Conservation (phyloP, 2,329 filamentous ascomycete species). For the Tolypocladium sp. region DNA sequence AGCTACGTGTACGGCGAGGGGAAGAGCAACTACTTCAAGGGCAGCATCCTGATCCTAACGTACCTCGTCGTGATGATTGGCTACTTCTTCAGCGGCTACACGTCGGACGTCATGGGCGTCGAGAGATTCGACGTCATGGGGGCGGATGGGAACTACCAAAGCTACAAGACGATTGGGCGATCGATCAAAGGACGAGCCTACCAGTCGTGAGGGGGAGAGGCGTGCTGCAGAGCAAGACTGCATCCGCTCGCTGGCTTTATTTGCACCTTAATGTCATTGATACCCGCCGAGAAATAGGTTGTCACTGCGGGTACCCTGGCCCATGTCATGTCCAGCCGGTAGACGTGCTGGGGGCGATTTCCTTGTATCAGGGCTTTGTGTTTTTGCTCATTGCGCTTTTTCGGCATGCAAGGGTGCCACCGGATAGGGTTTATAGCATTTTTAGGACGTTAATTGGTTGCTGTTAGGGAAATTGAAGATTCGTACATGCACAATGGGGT, state of each 20-base stretch:
- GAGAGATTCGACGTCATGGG: slow-evolving; percentile 47
- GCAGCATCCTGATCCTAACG: slow-evolving; percentile 84
- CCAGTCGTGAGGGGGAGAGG: slow-evolving; percentile 1
- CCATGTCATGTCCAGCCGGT: no score
- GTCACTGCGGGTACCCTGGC: neutral
- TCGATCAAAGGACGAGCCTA: slow-evolving; percentile 23
- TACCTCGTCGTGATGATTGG: slow-evolving; percentile 89
- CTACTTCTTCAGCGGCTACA: slow-evolving; percentile 72
- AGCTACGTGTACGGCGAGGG: slow-evolving; percentile 98
- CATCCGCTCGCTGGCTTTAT: neutral
- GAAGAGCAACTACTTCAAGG: slow-evolving; percentile 99
- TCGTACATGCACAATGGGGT: no score
- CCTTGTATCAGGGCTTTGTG: neutral
- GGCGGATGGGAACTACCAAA: slow-evolving; percentile 37
- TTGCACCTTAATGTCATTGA: neutral
- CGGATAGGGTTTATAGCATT: neutral
- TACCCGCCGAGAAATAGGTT: neutral
- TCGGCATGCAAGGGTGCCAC: neutral
- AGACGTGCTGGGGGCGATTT: neutral
- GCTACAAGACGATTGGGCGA: slow-evolving; percentile 45
- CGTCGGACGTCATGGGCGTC: slow-evolving; percentile 31
- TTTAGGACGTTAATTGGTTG: neutral
- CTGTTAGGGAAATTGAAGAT: neutral
- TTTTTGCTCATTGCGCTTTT: neutral
- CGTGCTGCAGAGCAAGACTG: neutral